phyloP scores from a whole-genome alignment of 2,329 filamentous ascomycete species.

The Zymoseptoria brevis region DNA sequence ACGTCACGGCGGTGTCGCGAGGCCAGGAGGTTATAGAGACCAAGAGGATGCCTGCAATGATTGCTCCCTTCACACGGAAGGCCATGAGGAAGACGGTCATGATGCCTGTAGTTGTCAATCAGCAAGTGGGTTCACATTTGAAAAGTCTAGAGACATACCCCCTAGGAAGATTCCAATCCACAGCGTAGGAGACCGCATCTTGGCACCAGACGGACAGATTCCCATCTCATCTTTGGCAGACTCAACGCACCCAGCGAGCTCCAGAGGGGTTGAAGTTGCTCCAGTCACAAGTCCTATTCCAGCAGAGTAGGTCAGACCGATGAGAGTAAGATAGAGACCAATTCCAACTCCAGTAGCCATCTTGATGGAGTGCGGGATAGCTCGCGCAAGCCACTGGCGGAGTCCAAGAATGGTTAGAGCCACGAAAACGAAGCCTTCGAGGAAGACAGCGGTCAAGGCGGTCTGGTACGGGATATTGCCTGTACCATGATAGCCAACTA shows the following conservation, averaged over 20 bases:
- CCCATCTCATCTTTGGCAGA: constrained; percentile 44
- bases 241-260: constrained; percentile 64
- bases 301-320: constrained; percentile 69
- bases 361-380: constrained; percentile 78
- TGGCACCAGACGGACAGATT: constrained; percentile 54
- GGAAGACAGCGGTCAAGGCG: constrained; percentile 78
- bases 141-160: constrained; percentile 34
- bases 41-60: constrained; percentile 73
- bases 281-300: constrained; percentile 75
- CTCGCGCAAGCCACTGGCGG: constrained; percentile 79
- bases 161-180: constrained; percentile 88
- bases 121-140: too few relatives aligned
- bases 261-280: constrained; percentile 57
- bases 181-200: constrained; percentile 77
- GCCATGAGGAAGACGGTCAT: constrained; percentile 74
- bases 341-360: constrained; percentile 80
- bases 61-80: constrained; percentile 79
- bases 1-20: constrained; percentile 64
- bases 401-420: constrained; percentile 70
- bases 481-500: constrained; percentile 68
- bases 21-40: constrained; percentile 89
- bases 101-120: constrained; percentile 32
- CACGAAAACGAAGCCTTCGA: constrained; percentile 81
- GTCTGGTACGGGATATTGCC: constrained; percentile 66
- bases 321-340: constrained; percentile 70